Conservation (phyloP, 371 early-diverging fungal species). For the Apophysomyces sp. region DNA sequence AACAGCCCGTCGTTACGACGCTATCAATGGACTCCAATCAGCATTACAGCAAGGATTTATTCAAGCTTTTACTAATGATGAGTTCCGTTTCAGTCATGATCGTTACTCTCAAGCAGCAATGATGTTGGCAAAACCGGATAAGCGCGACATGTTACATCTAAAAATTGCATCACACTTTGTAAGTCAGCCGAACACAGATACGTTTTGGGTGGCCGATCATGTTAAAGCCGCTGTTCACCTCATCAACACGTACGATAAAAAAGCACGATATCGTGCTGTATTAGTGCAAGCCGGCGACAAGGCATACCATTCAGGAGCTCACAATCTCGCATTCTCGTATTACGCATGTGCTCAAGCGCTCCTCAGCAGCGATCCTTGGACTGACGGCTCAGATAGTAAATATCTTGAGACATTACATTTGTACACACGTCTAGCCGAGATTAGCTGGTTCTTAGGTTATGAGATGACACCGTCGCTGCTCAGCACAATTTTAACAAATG, state of each 20-base stretch:
- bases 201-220: constrained; percentile 65
- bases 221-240: constrained; percentile 78
- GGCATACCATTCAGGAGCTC: constrained; percentile 45
- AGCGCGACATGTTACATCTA: constrained; percentile 29
- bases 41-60: constrained; percentile 48
- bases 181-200: constrained; percentile 27
- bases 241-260: constrained; percentile 63
- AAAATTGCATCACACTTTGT: constrained; percentile 40
- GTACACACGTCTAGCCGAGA: constrained; percentile 41
- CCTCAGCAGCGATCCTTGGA: constrained; percentile 35
- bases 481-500: constrained; percentile 29
- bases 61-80: constrained; percentile 37
- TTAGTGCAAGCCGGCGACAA: constrained; percentile 40
- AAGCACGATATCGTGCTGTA: constrained; percentile 30
- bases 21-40: constrained; percentile 46
- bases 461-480: constrained; percentile 24
- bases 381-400: constrained; percentile 33
- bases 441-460: constrained; percentile 42
- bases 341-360: constrained; percentile 33
- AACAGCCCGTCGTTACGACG: constrained; percentile 21
- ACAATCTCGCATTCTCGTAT: constrained; percentile 38
- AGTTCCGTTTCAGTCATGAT: constrained; percentile 46
- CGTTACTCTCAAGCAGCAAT: constrained; percentile 48
- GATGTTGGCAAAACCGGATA: constrained; percentile 30
- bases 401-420: constrained; percentile 46